Base-by-base conservation (phyloP, 2,329 filamentous ascomycete genomes). In the Tothia fuscella region DNA sequence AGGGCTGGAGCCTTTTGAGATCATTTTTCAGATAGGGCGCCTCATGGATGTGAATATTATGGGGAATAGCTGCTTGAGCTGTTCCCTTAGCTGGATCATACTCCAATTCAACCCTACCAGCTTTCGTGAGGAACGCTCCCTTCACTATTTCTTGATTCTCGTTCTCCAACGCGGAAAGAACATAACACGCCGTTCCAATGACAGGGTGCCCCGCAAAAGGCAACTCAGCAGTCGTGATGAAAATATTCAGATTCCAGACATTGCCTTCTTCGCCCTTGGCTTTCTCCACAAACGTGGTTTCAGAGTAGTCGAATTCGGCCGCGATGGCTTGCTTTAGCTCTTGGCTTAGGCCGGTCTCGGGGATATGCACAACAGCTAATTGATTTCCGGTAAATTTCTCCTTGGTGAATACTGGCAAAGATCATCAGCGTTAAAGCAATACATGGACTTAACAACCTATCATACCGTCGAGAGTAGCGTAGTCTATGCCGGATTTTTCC, bases 21-120 rank as follows among this genome's bases (percentile, higher is more conserved):
- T 54, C 51, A 22, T 57, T 45, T 22, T 53, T 46, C 13, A 53
- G 50, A 20, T 60, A 55, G 5, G 50, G 51, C 19, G 53, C 46
- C 20, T 50, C 49, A 58, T 87, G 82, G 43, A 77, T 52, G 50
- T 74, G 80, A 47, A 80, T 67, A 46, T 80, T 66, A 54, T 84
- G 78, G 25, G 82, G 80, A 13, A 40, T 40, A 5, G 12, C 34
- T n/a, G 80, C 80, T 39, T 67, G 70, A 4, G 78, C 73, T n/a
- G 65, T 54, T 28, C 55, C 55, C 17, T 57, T 60, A 6, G 51
- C 50, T 3, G 59, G 52, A 49, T 64, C 57, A 46, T 62, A 69
- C 12, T 56, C 53, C 41, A 66, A 53, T 7, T 53, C 50, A 7
- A 73, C 66, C 2, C 53, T 52, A 2, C 70, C 69, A 46, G 57